Base-by-base conservation (phyloP, 2,329 filamentous ascomycete species). In the Alternaria sp. region DNA sequence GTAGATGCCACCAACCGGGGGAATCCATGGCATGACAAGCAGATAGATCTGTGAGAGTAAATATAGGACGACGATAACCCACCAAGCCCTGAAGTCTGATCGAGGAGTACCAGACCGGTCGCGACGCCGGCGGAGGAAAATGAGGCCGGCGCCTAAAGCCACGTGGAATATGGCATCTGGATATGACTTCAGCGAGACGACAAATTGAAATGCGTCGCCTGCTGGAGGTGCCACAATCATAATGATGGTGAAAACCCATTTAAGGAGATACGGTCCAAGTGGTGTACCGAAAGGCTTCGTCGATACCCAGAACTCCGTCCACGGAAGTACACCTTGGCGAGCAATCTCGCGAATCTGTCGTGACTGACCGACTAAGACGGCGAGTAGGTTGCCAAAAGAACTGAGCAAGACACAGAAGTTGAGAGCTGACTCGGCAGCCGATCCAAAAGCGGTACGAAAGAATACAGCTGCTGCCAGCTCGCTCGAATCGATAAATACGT, bases 1-100 rank as follows among this genome's bases (percentile, higher is more conserved):
- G 2, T 30, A 26, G 57, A 89, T 86, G 0, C 84, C 86, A 1
- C 81, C 80, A 1, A 81, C 80, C 0, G 90, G 90, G 2, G 89
- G 90, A 65, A 88, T 89, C 90, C 89, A 92, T 0, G 90, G 89
- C 83, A 91, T 90, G 16, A 88, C 82, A 2, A 92, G 77, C 44
- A 91, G 78, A 58, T 75, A 72, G 7, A 75, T 58, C 48, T 71
- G 73, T 7, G 69, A 54, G 7, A 65, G 42, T 14, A 72, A 66
- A 6, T 68, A 71, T 26, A 75, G 56, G 41, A 75, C 68, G 30
- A 71, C 61, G 1, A 70, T 67, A 5, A 58, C 54, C 48, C 70
- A 66, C 72, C 72, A 74, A 8, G 69, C 60, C 30, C 65, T 64
- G 44, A 70, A 75, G 59, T 51, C 1, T 71, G 65, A 5, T 51